These are phyloP conservation scores for Dichomitus squalens DNA, from an alignment of 1,284 basidiomycete genomes.

Conservation along the genomic window DNA sequence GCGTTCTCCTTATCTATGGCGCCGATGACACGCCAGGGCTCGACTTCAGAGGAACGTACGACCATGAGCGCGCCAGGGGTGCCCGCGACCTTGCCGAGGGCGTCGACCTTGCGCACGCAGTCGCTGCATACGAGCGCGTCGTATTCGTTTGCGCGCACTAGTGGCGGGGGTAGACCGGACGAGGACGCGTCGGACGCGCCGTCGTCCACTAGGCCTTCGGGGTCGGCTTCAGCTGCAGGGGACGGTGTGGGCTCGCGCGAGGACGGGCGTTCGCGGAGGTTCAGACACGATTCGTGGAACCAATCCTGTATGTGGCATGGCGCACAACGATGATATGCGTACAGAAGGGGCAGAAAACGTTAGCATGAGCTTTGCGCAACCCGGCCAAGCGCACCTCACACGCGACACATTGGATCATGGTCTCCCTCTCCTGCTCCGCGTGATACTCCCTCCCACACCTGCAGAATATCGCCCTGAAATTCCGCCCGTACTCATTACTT, in stretches of 20 bases:
- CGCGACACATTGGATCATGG: constrained; percentile 82
- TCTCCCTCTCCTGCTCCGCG: constrained; percentile 68
- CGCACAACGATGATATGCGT: too few relatives aligned
- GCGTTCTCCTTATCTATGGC: constrained; percentile 25
- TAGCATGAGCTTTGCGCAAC: constrained; percentile 9
- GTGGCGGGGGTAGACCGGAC: constrained; percentile 62
- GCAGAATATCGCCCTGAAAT: constrained; percentile 71
- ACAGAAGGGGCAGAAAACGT: not conserved
- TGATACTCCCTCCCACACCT: constrained; percentile 72
- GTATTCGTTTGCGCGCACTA: constrained; percentile 67
- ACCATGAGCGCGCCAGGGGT: constrained; percentile 67
- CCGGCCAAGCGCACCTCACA: constrained; percentile 64
- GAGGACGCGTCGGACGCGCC: constrained; percentile 62
- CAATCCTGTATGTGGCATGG: constrained; percentile 57
- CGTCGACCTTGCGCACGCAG: constrained; percentile 58
- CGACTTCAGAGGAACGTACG: constrained; percentile 43
- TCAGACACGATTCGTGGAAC: constrained; percentile 85
- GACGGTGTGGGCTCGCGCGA: constrained; percentile 45
- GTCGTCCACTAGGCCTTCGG: constrained; percentile 45
- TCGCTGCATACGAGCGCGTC: constrained; percentile 69
- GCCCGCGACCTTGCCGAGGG: constrained; percentile 64
- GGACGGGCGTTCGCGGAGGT: constrained; percentile 64
- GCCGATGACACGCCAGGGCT: constrained; percentile 55
- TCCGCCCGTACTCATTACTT: constrained; percentile 64
- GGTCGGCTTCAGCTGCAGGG: constrained; percentile 13